Evolutionary conservation across 1,139 yeast genomes (phyloP).

Genomic region (Blastobotrys persicus): DNA sequence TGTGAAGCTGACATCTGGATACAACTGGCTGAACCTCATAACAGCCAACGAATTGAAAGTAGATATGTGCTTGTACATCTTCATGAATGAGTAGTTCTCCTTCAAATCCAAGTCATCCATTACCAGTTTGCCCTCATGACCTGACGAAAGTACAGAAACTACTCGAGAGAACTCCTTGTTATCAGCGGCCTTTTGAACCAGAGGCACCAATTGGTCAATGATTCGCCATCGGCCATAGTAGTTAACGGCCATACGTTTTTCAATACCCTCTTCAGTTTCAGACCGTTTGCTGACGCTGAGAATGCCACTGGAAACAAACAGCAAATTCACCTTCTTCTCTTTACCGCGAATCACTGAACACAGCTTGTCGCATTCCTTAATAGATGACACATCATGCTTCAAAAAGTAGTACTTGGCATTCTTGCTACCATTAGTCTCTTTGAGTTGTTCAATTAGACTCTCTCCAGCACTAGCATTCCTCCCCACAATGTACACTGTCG

Average conservation of each 20-base stretch:
- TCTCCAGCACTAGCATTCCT: slow-evolving; percentile 30
- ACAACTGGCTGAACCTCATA: slow-evolving; percentile 24
- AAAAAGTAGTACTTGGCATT: slow-evolving; percentile 24
- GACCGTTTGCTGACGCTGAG: slow-evolving; percentile 20
- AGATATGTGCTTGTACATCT: slow-evolving; percentile 20
- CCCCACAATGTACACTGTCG: slow-evolving; percentile 36
- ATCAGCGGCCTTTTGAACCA: slow-evolving; percentile 28
- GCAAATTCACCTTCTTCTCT: slow-evolving; percentile 29
- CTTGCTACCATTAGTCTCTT: slow-evolving; percentile 4
- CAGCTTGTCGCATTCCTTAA: slow-evolving; percentile 27
- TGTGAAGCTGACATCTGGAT: slow-evolving; percentile 29
- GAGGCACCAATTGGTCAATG: slow-evolving; percentile 25
- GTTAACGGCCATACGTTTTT: slow-evolving; percentile 27
- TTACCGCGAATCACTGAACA: slow-evolving; percentile 21
- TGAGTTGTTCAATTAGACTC: slow-evolving; percentile 25
- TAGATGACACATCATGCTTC: slow-evolving; percentile 26
- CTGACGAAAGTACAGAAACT: slow-evolving; percentile 29
- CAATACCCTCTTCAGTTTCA: slow-evolving; percentile 32
- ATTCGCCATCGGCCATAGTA: slow-evolving; percentile 33
- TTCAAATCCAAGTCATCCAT: slow-evolving; percentile 29
- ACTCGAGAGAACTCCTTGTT: slow-evolving; percentile 30
- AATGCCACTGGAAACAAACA: slow-evolving; percentile 28
- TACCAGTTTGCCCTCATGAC: slow-evolving; percentile 23
- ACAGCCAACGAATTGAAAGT: slow-evolving; percentile 28
- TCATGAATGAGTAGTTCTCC: slow-evolving; percentile 16